Evolutionary conservation across 208 protist genomes (phyloP).

Genomic region (Acanthamoeba sp.): DNA sequence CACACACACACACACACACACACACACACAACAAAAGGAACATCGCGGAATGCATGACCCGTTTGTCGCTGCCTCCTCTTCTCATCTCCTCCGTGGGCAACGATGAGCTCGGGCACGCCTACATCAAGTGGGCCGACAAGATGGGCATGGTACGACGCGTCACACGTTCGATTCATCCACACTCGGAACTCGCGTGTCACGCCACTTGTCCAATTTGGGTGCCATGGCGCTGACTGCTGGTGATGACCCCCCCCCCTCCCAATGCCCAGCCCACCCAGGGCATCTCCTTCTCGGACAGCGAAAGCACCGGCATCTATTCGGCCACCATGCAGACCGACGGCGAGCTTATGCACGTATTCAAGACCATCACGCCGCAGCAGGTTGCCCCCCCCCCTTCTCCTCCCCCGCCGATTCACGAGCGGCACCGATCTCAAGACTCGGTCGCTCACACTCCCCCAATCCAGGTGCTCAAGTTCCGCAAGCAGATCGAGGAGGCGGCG

Average conservation of each 20-base stretch:
- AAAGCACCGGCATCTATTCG: slow-evolving; percentile 47
- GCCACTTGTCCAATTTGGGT: neutral
- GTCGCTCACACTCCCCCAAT: neutral
- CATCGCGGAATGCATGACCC: slow-evolving; percentile 66
- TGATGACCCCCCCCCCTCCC: neutral
- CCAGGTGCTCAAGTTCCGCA: slow-evolving; percentile 44
- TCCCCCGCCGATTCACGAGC: neutral
- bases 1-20: too few species aligned
- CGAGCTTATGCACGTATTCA: slow-evolving; percentile 62
- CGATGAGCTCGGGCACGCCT: slow-evolving; percentile 44
- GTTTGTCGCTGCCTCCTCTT: slow-evolving; percentile 38
- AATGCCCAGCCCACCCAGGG: neutral
- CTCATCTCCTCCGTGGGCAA: slow-evolving; percentile 42
- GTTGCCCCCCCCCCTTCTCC: neutral
- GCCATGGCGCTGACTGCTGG: neutral
- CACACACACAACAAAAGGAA: neutral
- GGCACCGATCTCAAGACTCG: too few species aligned
- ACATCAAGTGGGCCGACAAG: slow-evolving; percentile 64
- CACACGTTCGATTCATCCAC: too few species aligned
- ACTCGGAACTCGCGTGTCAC: neutral
- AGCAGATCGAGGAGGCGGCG: slow-evolving; percentile 18
- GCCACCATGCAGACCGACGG: slow-evolving; percentile 51
- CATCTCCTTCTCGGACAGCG: slow-evolving; percentile 29
- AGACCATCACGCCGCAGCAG: slow-evolving; percentile 47
- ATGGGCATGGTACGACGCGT: slow-evolving; percentile 14